Base-by-base conservation (phyloP, 768 basidiomycete species). In the Fistulinella prunicolor region DNA sequence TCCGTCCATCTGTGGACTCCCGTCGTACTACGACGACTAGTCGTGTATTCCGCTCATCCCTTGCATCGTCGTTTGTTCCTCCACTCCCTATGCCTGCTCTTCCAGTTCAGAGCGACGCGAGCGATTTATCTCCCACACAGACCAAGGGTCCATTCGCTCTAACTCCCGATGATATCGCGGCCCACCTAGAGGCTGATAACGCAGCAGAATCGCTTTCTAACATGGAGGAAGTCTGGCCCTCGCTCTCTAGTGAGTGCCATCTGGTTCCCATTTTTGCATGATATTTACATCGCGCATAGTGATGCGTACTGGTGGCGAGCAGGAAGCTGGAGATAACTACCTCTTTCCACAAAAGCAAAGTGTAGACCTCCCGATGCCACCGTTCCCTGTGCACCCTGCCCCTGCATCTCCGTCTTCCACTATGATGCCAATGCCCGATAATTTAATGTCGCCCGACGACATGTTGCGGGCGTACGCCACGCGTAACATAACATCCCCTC, bases 381-480 rank as follows among this genome's bases (percentile, higher is more conserved):
- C 73, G 4, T 59, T 60, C 41, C 66, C 72, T 46, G 62, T 53
- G 34, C 59, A 64, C 49, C 26, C 65, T 40, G 53, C 51, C 3
- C 53, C 72, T 38, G 48, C 63, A 40, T 73, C 78, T 21, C 77
- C 47, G 34, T 49, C 70, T 38, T 42, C 47, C 39, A 51, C 63
- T 38, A 75, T 76, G 71, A 70, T 71, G 54, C 57, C 74, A 2
- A 56, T 70, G 58, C 71, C 74, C 21, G 72, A 66, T 2, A 70
- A 56, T 28, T 54, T 68, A 40, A 78, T 78, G 76, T 74, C 75
- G 1, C 87, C 87, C 3, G 88, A 90, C 60, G 87, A 80, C 21
- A 85, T 89, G 82, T 72, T 89, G 38, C 80, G 83, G 30, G 84
- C 83, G 1, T 89, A 87, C 50, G 86, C 86, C 6, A 77, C 72